These are phyloP conservation scores for Hyphopichia homilentoma DNA, from an alignment of 805 yeast genomes.

Conservation along the genomic window DNA sequence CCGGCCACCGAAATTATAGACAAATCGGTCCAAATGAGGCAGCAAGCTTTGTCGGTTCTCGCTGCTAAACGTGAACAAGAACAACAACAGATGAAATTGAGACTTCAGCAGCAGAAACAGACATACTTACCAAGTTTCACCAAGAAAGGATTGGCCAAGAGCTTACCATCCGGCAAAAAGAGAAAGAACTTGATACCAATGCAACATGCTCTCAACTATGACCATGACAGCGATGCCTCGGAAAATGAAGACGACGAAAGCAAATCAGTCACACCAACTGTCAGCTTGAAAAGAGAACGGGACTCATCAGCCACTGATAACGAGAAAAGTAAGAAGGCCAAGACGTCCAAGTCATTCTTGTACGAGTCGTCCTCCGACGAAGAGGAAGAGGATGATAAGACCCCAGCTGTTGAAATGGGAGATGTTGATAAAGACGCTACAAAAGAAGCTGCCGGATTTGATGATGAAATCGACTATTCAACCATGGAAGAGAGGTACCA, in stretches of 20 bases:
- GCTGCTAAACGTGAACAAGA: slow-evolving; percentile 16
- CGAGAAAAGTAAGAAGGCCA: slow-evolving; percentile 18
- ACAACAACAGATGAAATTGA: slow-evolving; percentile 2
- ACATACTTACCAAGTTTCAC: slow-evolving; percentile 31
- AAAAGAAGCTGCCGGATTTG: slow-evolving; percentile 19
- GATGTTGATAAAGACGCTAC: slow-evolving; percentile 11
- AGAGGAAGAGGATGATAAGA: slow-evolving; percentile 19
- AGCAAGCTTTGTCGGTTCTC: slow-evolving; percentile 23
- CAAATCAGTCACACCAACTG: slow-evolving; percentile 33
- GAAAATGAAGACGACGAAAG: slow-evolving; percentile 32
- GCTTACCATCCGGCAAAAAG: slow-evolving; percentile 17
- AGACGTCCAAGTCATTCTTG: slow-evolving; percentile 22
- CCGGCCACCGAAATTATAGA: slow-evolving; percentile 9
- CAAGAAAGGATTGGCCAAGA: slow-evolving; percentile 20
- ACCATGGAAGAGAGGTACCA: slow-evolving; percentile 35
- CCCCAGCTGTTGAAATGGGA: slow-evolving; percentile 12
- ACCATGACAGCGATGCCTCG: slow-evolving; percentile 31
- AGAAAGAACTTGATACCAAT: slow-evolving; percentile 42
- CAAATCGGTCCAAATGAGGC: slow-evolving; percentile 13
- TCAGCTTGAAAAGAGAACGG: slow-evolving; percentile 25
- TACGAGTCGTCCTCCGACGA: slow-evolving; percentile 36
- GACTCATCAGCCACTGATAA: slow-evolving; percentile 17
- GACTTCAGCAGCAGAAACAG: slow-evolving; percentile 2
- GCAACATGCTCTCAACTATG: slow-evolving; percentile 52
- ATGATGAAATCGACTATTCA: slow-evolving; percentile 22